These are phyloP conservation scores for Trypanosomatidae sp. DNA, from an alignment of 208 protist species.

Conservation along the genomic window DNA sequence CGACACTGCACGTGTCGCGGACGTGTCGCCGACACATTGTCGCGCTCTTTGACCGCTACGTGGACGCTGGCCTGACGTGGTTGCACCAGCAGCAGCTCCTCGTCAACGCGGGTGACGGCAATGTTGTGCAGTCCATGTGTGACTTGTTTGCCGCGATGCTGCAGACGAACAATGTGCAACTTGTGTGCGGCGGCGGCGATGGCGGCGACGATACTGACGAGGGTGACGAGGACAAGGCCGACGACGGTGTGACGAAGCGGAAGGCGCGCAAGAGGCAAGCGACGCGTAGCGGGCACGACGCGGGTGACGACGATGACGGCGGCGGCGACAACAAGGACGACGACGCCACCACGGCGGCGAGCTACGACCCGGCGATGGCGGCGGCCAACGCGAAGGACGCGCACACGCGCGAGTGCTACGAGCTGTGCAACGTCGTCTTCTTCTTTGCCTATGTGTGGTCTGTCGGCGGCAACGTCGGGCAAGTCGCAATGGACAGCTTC, in stretches of 20 bases:
- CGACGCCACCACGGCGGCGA: no score
- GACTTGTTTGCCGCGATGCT: conserved; percentile 84
- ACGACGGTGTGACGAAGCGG: no score
- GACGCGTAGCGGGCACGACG: no score
- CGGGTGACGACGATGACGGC: no score
- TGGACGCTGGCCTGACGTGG: conserved; percentile 83
- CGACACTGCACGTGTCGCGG: conserved; percentile 10
- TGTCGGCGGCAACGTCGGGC: conserved; percentile 90
- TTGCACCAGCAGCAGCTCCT: conserved; percentile 65
- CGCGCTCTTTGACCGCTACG: conserved; percentile 82
- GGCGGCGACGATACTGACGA: conserved; percentile 70
- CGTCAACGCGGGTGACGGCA: conserved; percentile 85
- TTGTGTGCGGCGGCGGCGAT: no score
- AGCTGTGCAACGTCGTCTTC: conserved; percentile 85
- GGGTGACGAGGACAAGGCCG: conserved; percentile 17
- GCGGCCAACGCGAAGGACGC: background rate
- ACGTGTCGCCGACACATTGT: conserved; percentile 73
- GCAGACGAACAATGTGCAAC: conserved; percentile 47
- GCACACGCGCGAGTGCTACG: conserved; percentile 66
- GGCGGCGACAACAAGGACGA: no score
- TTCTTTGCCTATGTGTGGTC: conserved; percentile 95
- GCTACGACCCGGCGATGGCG: no score
- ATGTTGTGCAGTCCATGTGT: conserved; percentile 89
- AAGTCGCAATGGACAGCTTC: conserved; percentile 82
- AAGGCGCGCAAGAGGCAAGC: no score